Evolutionary conservation across 176 grass and related monocot species (phyloP).

Genomic region (Neostapfia colusana): DNA sequence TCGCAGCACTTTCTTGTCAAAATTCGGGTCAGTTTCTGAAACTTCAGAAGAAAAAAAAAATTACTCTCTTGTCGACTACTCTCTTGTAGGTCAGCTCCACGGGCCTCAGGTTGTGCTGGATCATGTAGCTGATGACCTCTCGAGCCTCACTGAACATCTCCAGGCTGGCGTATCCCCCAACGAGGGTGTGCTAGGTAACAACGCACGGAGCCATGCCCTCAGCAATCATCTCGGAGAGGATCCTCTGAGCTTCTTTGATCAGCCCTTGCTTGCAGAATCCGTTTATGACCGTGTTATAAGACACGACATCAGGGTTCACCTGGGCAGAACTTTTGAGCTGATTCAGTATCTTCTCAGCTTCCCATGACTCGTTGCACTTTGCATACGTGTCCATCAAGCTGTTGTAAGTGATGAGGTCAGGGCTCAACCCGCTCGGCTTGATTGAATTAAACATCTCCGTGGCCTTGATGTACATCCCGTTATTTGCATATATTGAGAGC

Average conservation of each 20-base stretch:
- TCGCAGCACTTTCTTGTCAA: conserved; percentile 36
- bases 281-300: conserved; percentile 93
- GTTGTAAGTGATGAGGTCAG: conserved; percentile 82
- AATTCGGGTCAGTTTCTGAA: conserved; percentile 45
- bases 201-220: conserved; percentile 65
- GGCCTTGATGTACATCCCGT: conserved; percentile 63
- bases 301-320: conserved; percentile 73
- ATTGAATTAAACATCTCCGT: conserved; percentile 58
- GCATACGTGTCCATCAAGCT: conserved; percentile 92
- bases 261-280: conserved; percentile 93
- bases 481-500: conserved; percentile 78
- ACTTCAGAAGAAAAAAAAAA: conserved; percentile 54
- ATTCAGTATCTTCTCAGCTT: conserved; percentile 72
- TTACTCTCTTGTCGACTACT: conserved; percentile 67
- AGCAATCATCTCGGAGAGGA: conserved; percentile 72
- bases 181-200: conserved; percentile 77
- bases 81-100: conserved; percentile 74
- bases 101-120: conserved; percentile 66
- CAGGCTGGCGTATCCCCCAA: conserved; percentile 59
- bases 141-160: conserved; percentile 76
- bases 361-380: conserved; percentile 74
- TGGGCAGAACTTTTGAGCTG: conserved; percentile 55
- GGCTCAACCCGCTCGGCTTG: conserved; percentile 53
- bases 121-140: conserved; percentile 87
- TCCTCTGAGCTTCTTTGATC: conserved; percentile 76